Percentiles rank a stretch among this genome's conserved stretches.
Evolutionary conservation across 1,284 basidiomycete genomes (phyloP).

Genomic region (Wallemia hederae): DNA sequence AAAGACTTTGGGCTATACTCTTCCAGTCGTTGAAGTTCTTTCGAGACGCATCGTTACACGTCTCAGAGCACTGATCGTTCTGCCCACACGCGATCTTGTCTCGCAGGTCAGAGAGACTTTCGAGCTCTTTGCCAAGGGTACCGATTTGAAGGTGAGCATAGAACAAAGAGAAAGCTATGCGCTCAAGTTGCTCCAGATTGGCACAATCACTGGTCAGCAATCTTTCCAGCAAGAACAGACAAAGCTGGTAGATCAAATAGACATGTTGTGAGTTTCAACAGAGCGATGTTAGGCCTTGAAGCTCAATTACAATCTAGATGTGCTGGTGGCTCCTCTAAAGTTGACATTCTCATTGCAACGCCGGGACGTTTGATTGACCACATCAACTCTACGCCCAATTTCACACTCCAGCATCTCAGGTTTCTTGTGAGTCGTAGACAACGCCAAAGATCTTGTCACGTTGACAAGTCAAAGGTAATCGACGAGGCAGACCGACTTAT

Average conservation of each 20-base stretch:
- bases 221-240: conserved; percentile 54
- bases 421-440: conserved; percentile 33
- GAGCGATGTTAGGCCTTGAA: too few relatives aligned
- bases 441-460: neutral
- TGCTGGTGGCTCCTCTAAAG: conserved; percentile 40
- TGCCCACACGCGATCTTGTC: conserved; percentile 90
- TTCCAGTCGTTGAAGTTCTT: conserved; percentile 71
- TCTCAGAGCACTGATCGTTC: conserved; percentile 63
- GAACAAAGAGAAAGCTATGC: neutral
- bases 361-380: conserved; percentile 88
- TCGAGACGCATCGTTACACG: conserved; percentile 43
- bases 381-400: conserved; percentile 55
- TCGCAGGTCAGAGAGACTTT: conserved; percentile 16
- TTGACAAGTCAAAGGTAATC: conserved; percentile 33
- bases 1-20: conserved; percentile 77
- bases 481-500: conserved; percentile 91
- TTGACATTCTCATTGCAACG: conserved; percentile 84
- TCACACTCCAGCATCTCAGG: conserved; percentile 72
- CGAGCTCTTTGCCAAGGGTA: conserved; percentile 21
- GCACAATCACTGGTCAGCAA: conserved; percentile 49
- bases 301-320: conserved; percentile 10
- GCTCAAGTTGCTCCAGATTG: conserved; percentile 25
- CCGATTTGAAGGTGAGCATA: conserved; percentile 41
- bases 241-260: conserved; percentile 30
- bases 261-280: conserved; percentile 19